Evolutionary conservation across 345 rosid genomes (phyloP), one percentile per base, ranked within the genome.

Genomic region (Eucalyptus regnans): DNA sequence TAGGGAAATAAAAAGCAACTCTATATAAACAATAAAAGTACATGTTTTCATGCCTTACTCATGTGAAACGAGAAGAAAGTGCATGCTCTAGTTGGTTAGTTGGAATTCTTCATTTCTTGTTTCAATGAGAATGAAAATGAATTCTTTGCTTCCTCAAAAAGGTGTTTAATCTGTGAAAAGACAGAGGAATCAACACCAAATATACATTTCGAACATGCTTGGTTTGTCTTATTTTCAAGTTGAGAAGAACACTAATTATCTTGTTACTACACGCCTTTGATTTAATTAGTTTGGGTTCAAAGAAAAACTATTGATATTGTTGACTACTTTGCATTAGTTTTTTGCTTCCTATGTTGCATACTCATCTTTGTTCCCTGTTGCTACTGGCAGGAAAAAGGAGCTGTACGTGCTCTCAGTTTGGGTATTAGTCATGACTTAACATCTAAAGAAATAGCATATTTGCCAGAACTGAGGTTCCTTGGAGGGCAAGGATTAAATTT

Each of bases 81-180:
- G 1, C 0, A 60, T 1, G 3, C 6, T 6, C 3, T 4, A 4
- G 0, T 23, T 56, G 12, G 25, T 56, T 4, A 22, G 62, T 56
- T 2, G 5, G 29, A 56, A 22, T 23, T 56, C 5, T 60, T 60
- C n/a, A 12, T 5, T 27, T 25, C 7, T 27, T 60, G 15, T 27
- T 60, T 60, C 0, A 3, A 4, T 27, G 7, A 60, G 31, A 27
- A 60, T 60, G 4, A 27, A 27, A 60, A 60, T 60, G 68, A 1
- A 2, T 60, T 11, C 5, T 64, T 2, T 64, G 33, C 4, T 64
- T 64, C 66, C 8, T 12, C 6, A 4, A 60, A 41, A 1, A 60
- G 8, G 31, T 60, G 31, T 60, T 60, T 60, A 60, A 16, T 60
- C 0, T 27, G 0, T 27, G 16, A 0, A 60, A 60, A 12, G 66